Evolutionary conservation across 2,329 filamentous ascomycete species (phyloP), one percentile per base, ranked within the genome.

Genomic region (Epicoccum nigrum): DNA sequence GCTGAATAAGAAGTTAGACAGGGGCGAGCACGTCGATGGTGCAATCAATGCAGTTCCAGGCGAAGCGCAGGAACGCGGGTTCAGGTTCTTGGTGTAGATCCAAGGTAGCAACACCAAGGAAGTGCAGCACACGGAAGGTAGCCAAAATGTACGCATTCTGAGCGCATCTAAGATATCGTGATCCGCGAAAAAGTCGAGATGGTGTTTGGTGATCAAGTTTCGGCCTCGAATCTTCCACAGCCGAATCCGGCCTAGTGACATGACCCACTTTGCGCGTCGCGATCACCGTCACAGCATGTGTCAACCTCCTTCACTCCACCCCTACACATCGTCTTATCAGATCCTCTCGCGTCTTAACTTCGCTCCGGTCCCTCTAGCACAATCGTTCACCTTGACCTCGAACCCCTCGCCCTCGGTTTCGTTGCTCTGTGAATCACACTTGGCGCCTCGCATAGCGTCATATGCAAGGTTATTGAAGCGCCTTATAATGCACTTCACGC

Each of bases 1-100:
- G 34, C 67, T 90, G 62, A 92, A 92, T 64, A 85, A 81, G 76
- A 89, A 85, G 70, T 13, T 92, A 2, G 87, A 89, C 38, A 76
- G 77, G 12, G 87, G 86, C 0, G 81, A 87, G 59, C 74, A 72
- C 52, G 74, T 81, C 2, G 75, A 80, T 37, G 78, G 77, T 1
- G 78, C 74, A 1, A 80, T 86, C 56, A 84, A 85, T 56, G 69
- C 64, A 9, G 73, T 82, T 37, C 82, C 84, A 0, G 82, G 81
- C 0, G 79, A 81, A 59, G 83, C 81, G 17, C 80, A 76, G 9
- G 75, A 79, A 48, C 82, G 84, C 62, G 86, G 86, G 0, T 90
- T 90, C 70, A 79, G 86, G 28, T 90, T 88, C 65, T 80, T 85
- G 69, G 66, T 87, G 37, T 87, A 60, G 17, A 38, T 4, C 23